Percentiles rank a stretch among this genome's conserved stretches.
These are phyloP conservation scores for Geoglossum cookeanum DNA, from an alignment of 2,329 filamentous ascomycete species.

Conservation along the genomic window DNA sequence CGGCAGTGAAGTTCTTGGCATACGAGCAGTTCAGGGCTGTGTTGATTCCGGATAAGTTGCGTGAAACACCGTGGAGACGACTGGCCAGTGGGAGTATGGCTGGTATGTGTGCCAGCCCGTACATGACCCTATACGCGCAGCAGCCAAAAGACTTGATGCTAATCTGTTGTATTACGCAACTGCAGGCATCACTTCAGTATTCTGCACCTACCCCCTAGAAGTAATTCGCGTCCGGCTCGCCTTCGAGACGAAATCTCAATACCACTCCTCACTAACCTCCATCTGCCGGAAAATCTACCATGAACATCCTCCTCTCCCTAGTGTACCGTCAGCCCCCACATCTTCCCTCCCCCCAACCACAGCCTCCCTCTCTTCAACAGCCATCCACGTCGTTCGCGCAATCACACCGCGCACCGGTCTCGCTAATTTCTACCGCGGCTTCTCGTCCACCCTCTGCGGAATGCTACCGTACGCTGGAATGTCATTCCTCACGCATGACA, in stretches of 20 bases:
- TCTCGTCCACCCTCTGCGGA: slow-evolving; percentile 71
- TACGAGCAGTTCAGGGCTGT: slow-evolving; percentile 85
- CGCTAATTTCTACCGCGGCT: slow-evolving; percentile 87
- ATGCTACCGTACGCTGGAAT: slow-evolving; percentile 96
- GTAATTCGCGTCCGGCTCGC: slow-evolving; percentile 81
- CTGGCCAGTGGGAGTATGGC: slow-evolving; percentile 55
- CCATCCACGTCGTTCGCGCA: slow-evolving; percentile 23
- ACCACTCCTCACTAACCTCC: slow-evolving; percentile 47
- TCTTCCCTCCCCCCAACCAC: slow-evolving; percentile 19
- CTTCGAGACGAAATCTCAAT: slow-evolving; percentile 71
- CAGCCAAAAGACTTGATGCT: slow-evolving; percentile 15
- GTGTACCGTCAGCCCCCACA: slow-evolving; percentile 9
- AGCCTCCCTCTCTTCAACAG: slow-evolving; percentile 23
- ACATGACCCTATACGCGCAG: not conserved
- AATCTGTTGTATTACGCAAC: slow-evolving; percentile 27
- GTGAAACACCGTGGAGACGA: slow-evolving; percentile 66
- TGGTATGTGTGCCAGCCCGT: not conserved
- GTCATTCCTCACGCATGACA: slow-evolving; percentile 90
- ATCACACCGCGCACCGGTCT: slow-evolving; percentile 48
- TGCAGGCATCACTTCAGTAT: slow-evolving; percentile 61
- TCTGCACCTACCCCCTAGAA: slow-evolving; percentile 90
- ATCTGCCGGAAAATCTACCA: slow-evolving; percentile 79
- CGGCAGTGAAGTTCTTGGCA: slow-evolving; percentile 91
- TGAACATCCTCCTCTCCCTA: slow-evolving; percentile 34
- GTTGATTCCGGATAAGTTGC: slow-evolving; percentile 48